Evolutionary conservation across 192 early-diverging fungal genomes (phyloP).

Genomic region (Linnemannia schmuckeri): DNA sequence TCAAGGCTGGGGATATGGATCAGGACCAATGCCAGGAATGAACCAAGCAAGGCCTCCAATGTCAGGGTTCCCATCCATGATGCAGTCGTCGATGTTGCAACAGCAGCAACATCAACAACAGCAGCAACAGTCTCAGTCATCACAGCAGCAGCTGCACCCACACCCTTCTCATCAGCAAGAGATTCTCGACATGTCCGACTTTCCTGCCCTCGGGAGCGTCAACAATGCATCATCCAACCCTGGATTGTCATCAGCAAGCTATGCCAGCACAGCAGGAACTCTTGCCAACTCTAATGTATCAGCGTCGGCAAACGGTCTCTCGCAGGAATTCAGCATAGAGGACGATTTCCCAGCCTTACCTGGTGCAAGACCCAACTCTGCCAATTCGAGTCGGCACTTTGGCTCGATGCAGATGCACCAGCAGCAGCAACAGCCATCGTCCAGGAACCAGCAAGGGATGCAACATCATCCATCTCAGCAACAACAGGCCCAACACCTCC

Average conservation of each 20-base stretch:
- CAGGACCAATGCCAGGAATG: slow-evolving; percentile 54
- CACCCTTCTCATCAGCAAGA: slow-evolving; percentile 47
- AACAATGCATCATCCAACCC: slow-evolving; percentile 56
- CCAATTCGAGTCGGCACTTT: slow-evolving; percentile 52
- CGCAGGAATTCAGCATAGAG: slow-evolving; percentile 60
- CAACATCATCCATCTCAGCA: slow-evolving; percentile 46
- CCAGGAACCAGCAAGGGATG: slow-evolving; percentile 36
- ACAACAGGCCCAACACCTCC: slow-evolving; percentile 35
- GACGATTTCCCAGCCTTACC: slow-evolving; percentile 63
- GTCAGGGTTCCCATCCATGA: slow-evolving; percentile 46
- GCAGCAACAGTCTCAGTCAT: slow-evolving; percentile 36
- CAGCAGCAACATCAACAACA: slow-evolving; percentile 47
- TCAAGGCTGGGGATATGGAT: slow-evolving; percentile 53
- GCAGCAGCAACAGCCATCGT: slow-evolving; percentile 51
- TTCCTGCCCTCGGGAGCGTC: slow-evolving; percentile 59
- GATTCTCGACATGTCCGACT: slow-evolving; percentile 60
- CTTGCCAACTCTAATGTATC: slow-evolving; percentile 37
- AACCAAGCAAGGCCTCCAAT: slow-evolving; percentile 48
- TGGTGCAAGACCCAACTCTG: slow-evolving; percentile 55
- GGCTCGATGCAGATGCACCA: slow-evolving; percentile 43
- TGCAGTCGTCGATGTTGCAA: slow-evolving; percentile 39
- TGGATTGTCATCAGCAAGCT: slow-evolving; percentile 53
- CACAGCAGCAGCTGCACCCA: slow-evolving; percentile 37
- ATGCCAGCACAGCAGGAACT: slow-evolving; percentile 59
- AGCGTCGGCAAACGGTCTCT: slow-evolving; percentile 29